phyloP scores from a whole-genome alignment of 331 rosid genomes.

The Spiraea crenata region DNA sequence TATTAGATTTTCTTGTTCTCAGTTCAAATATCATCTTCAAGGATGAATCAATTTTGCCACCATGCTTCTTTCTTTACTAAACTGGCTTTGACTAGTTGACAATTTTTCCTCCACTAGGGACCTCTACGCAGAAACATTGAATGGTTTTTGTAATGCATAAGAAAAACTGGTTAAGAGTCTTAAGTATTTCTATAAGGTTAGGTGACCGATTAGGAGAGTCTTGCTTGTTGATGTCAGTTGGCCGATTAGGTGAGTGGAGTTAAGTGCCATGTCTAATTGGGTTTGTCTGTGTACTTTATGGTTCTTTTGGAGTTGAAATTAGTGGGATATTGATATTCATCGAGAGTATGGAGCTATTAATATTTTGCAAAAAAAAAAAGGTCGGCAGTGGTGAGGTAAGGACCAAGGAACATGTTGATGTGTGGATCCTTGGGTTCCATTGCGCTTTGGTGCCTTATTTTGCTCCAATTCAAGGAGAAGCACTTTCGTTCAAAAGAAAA shows the following conservation, averaged over 20 bases:
- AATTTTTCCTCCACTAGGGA: not conserved
- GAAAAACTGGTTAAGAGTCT: not conserved
- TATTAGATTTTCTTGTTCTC: not conserved
- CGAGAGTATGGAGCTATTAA: not conserved
- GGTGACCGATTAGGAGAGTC: constrained; percentile 2
- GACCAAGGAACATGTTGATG: not conserved
- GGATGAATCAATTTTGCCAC: not conserved
- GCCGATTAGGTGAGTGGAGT: not conserved
- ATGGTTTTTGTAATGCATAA: not conserved
- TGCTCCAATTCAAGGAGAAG: not conserved
- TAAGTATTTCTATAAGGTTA: not conserved
- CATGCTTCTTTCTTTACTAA: no score
- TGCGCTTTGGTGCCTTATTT: not conserved
- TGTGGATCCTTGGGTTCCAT: not conserved
- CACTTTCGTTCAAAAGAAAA: not conserved
- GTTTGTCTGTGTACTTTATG: not conserved
- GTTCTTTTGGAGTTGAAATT: not conserved
- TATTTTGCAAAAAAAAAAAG: not conserved
- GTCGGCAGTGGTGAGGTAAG: not conserved
- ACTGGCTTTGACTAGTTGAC: not conserved
- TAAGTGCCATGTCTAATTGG: not conserved
- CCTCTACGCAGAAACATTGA: not conserved
- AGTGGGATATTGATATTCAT: not conserved
- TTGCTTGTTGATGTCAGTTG: not conserved
- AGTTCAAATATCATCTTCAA: not conserved